Conservation (phyloP, 2,329 filamentous ascomycete species). For the Diaporthe sp. region DNA sequence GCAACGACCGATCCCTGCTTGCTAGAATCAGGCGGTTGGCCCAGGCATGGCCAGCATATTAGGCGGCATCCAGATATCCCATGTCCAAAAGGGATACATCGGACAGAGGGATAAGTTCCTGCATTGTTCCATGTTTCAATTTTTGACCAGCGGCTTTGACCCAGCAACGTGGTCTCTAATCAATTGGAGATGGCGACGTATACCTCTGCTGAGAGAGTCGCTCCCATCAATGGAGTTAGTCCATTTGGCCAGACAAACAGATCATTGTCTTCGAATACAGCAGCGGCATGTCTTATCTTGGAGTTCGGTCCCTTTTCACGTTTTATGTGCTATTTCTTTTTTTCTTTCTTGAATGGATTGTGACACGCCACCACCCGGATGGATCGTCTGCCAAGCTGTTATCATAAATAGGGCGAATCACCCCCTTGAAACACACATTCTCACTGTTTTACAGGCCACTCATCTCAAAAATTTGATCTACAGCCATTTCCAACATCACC, state of each 20-base stretch:
- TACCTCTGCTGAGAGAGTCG: background rate
- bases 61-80: no score
- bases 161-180: background rate
- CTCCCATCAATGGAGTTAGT: background rate
- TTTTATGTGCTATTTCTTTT: background rate
- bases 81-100: no score
- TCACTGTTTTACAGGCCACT: background rate
- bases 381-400: no score
- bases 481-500: no score
- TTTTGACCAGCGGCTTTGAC: no score
- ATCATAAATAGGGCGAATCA: background rate
- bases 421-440: background rate
- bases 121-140: no score
- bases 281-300: background rate
- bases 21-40: no score
- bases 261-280: background rate
- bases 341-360: background rate
- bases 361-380: background rate
- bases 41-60: no score
- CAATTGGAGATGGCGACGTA: no score
- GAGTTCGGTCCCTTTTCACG: background rate
- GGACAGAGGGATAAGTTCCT: no score
- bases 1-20: no score
- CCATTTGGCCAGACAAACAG: background rate
- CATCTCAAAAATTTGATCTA: background rate